Base-by-base conservation (phyloP, 2,329 filamentous ascomycete genomes). In the Aspergillus sp. region DNA sequence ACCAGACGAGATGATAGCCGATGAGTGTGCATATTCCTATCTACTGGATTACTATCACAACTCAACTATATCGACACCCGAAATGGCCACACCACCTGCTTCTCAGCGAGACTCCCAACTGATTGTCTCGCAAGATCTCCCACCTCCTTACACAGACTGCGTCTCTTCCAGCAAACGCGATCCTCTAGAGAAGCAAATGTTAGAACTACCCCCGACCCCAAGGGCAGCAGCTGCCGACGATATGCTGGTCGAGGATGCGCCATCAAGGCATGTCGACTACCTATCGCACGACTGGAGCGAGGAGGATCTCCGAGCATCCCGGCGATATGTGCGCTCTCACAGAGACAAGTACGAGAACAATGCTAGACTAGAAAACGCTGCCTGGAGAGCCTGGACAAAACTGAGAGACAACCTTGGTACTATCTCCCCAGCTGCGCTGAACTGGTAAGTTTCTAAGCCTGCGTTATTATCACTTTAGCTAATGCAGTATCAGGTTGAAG, bases 341-440 rank as follows among this genome's bases (percentile, higher is more conserved):
- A 83, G 89, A 66, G 86, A 86, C 58, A 85, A 90, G 52, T 96
- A 96, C 64, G 87, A 86, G 66, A 93, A 97, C 73, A 85, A 89
- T 35, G 88, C 87, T 31, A 83, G 95, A 49, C 77, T 98, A 31
- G 95, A 98, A 75, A 98, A 99, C 75, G 95, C 95, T 3, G 96
- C 92, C 0, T 99, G 95, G 95, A 85, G 95, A 71, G 95, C 92
- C 1, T 98, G 95, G 95, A 89, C 91, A 71, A 98, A 98, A 76
- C 83, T 90, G 48, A 96, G 96, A 76, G 89, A 96, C 73, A 86
- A 89, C 43, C 80, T 98, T 48, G 88, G 86, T 71, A 98, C 93
- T 0, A 86, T 98, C 21, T 92, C 91, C 7, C 92, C 95, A 3
- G 93, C 97, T 75, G 90, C 89, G 2, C 80, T 99, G 56, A 96